A percentile compares a stretch with the other conserved stretches of the same genome.
Evolutionary conservation across 2,329 filamentous ascomycete genomes (phyloP).

Genomic region (Penicillium sp.): DNA sequence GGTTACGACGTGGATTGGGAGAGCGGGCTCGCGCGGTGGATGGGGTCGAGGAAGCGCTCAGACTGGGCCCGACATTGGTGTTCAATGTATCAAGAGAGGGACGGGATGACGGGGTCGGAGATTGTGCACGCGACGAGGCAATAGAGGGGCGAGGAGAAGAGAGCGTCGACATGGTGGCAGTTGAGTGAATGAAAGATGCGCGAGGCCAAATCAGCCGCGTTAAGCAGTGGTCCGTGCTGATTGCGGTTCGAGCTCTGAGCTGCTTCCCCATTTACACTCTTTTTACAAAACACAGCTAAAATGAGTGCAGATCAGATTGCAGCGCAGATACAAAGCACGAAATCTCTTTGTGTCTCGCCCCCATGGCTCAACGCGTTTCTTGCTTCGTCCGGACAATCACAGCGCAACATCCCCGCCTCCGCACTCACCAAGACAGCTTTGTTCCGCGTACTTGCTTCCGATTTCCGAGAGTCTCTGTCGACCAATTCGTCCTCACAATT

Average conservation of each 20-base stretch:
- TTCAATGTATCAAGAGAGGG: conserved; percentile 65
- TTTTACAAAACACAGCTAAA: neutral
- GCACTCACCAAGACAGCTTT: conserved; percentile 74
- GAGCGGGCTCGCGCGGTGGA: conserved; percentile 42
- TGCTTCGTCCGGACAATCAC: conserved; percentile 40
- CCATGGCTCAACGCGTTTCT: conserved; percentile 64
- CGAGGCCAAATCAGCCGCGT: conserved; percentile 12
- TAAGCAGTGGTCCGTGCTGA: conserved; percentile 29
- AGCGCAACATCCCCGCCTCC: conserved; percentile 58
- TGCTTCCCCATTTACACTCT: conserved; percentile 11
- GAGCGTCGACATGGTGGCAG: conserved; percentile 52
- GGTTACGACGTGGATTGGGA: conserved; percentile 58
- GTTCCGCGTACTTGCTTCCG: conserved; percentile 71
- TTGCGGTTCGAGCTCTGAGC: neutral
- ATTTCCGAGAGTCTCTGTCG: conserved; percentile 62
- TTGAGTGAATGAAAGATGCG: conserved; percentile 1
- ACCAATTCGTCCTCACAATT: conserved; percentile 47
- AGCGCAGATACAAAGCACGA: conserved; percentile 54
- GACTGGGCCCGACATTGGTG: conserved; percentile 54
- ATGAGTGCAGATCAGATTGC: conserved; percentile 39
- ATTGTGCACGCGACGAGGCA: conserved; percentile 52
- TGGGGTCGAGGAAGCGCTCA: conserved; percentile 42
- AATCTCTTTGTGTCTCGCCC: conserved; percentile 52
- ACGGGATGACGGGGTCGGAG: conserved; percentile 64
- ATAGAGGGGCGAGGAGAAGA: conserved; percentile 57